These are phyloP conservation scores for Globisporangium emineosum DNA, from an alignment of 352 stramenopile genomes.

Conservation along the genomic window DNA sequence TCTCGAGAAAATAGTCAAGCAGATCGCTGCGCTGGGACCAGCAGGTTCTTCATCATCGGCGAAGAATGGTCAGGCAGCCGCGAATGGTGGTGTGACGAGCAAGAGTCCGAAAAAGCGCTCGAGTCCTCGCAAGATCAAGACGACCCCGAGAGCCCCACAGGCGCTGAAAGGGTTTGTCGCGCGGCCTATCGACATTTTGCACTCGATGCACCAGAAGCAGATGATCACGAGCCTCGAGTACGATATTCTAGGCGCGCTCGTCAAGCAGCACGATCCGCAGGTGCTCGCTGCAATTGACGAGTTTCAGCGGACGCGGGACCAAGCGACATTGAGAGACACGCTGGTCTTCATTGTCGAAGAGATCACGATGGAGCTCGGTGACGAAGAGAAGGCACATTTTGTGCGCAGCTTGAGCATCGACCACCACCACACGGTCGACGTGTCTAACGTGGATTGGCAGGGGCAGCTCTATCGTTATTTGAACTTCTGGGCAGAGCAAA, in stretches of 20 bases:
- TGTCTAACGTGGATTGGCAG: constrained; percentile 37
- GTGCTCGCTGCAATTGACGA: constrained; percentile 37
- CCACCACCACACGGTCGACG: not conserved
- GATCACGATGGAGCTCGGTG: constrained; percentile 57
- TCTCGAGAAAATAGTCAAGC: constrained; percentile 50
- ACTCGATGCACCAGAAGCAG: constrained; percentile 43
- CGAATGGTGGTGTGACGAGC: not conserved
- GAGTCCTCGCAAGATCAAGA: constrained; percentile 17
- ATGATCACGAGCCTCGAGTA: constrained; percentile 65
- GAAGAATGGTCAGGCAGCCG: not conserved
- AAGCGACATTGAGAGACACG: constrained; percentile 35
- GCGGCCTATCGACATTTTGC: constrained; percentile 37
- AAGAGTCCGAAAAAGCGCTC: constrained; percentile 9
- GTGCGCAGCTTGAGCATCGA: constrained; percentile 24
- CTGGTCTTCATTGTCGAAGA: constrained; percentile 59
- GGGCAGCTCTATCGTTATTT: constrained; percentile 44
- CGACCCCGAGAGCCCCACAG: constrained; percentile 6
- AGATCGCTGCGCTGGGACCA: constrained; percentile 36
- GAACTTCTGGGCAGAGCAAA: constrained; percentile 36
- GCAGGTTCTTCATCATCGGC: not conserved
- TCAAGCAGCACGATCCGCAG: constrained; percentile 56
- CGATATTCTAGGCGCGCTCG: constrained; percentile 52
- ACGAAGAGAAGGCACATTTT: constrained; percentile 56
- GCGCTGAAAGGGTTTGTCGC: constrained; percentile 15
- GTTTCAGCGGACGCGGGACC: constrained; percentile 38